Percentiles rank a stretch among this genome's conserved stretches.
Conservation (phyloP, 2,329 filamentous ascomycete species). For the Ophiostoma angusticollis region DNA sequence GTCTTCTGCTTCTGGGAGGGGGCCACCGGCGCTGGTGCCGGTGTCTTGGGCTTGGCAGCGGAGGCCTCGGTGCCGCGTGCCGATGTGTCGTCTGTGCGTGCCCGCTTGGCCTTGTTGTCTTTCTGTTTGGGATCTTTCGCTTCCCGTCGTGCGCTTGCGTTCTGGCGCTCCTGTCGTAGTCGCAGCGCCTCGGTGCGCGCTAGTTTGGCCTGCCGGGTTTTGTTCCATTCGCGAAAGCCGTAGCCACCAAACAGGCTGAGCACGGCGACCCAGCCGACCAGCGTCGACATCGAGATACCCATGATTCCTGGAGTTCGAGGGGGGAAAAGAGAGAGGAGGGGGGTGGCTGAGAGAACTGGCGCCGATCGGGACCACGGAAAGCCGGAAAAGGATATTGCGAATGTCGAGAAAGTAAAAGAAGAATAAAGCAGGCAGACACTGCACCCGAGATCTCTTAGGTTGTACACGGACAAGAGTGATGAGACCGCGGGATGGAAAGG, state of each 20-base stretch:
- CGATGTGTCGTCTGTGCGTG: constrained; percentile 23
- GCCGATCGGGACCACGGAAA: no score
- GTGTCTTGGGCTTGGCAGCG: constrained; percentile 26
- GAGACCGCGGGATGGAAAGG: no score
- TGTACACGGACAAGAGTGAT: constrained; percentile 1
- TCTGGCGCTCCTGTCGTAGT: constrained; percentile 20
- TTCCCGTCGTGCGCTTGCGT: constrained; percentile 22
- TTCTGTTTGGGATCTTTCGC: constrained; percentile 11
- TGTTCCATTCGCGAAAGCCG: constrained; percentile 16
- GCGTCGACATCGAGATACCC: constrained; percentile 23
- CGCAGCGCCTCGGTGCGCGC: constrained; percentile 15
- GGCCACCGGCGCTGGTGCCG: constrained; percentile 11
- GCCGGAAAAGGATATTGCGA: neutral
- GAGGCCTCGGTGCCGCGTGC: no score
- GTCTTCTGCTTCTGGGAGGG: no score
- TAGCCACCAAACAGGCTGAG: constrained; percentile 16
- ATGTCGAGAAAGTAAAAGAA: neutral
- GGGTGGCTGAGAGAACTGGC: neutral
- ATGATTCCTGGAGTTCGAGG: constrained; percentile 15
- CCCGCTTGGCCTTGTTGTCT: constrained; percentile 26
- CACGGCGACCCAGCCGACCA: constrained; percentile 22
- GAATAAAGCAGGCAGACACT: neutral
- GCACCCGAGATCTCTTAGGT: neutral
- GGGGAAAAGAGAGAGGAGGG: neutral
- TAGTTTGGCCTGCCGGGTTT: constrained; percentile 14